Evolutionary conservation across 2,329 filamentous ascomycete genomes (phyloP).

Genomic region (Fusarium buharicum): DNA sequence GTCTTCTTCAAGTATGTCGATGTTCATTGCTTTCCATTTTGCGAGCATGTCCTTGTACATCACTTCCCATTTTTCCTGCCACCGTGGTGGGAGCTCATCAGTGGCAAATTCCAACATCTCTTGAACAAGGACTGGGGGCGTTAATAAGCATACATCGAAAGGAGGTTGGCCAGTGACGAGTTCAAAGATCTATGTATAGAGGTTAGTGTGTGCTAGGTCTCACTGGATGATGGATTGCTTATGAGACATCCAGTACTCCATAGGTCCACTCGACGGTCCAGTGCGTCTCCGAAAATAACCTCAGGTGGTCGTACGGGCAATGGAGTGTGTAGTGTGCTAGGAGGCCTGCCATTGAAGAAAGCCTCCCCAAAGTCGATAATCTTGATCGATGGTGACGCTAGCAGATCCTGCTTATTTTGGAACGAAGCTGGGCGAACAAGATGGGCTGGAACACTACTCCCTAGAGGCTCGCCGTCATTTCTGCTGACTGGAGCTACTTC

Average conservation of each 20-base stretch:
- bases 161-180: slow-evolving; percentile 41
- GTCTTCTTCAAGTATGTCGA: slow-evolving; percentile 7
- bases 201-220: not conserved
- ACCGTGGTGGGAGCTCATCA: slow-evolving; percentile 29
- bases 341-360: slow-evolving; percentile 17
- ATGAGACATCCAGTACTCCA: slow-evolving; percentile 41
- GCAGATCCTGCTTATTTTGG: not conserved
- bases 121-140: slow-evolving; percentile 11
- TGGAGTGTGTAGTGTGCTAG: slow-evolving; percentile 27
- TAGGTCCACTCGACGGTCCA: slow-evolving; percentile 36
- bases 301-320: slow-evolving; percentile 36
- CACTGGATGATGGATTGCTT: not conserved
- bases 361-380: slow-evolving; percentile 41
- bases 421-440: slow-evolving; percentile 22
- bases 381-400: slow-evolving; percentile 19
- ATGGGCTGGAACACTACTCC: slow-evolving; percentile 8
- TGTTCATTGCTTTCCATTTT: not conserved
- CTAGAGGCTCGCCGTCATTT: slow-evolving; percentile 1
- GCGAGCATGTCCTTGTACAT: slow-evolving; percentile 1
- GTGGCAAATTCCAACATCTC: slow-evolving; percentile 32
- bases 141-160: slow-evolving; percentile 35
- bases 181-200: slow-evolving; percentile 32
- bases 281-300: slow-evolving; percentile 31
- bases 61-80: slow-evolving; percentile 24
- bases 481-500: slow-evolving; percentile 16